Base-by-base conservation (phyloP, 805 yeast species). In the Kluyveromyces starmeri region DNA sequence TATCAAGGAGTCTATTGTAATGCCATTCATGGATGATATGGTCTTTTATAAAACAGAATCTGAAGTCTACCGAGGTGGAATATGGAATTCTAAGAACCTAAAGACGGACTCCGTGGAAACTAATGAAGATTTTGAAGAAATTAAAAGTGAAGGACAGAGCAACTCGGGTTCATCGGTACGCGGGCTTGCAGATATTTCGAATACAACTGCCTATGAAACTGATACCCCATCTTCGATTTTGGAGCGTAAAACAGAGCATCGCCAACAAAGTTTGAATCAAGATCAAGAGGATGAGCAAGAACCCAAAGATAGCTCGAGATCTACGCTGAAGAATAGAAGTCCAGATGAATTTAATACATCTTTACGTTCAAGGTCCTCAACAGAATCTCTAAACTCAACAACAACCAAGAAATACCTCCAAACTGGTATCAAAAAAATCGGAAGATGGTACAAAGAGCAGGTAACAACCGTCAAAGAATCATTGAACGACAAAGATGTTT, bases 1-100 rank as follows among this genome's bases (percentile, higher is more conserved):
- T 1, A 67, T 89, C 25, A 74, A 69, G 41, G 92, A 83, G 21
- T 72, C 92, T 6, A 59, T 92, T 31, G 97, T 92, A 1, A 56
- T 73, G 20, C 98, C 98, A 2, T 76, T 68, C 48, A 81, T 85
- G 86, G 97, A 89, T 55, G 97, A 89, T 53, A 56, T 85, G 26
- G 73, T 77, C 0, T 81, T 83, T 50, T 81, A 67, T 49, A 64
- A 73, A 36, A 76, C 96, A 0, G 56, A 60, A 2, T 67, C 59
- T 25, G 94, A 84, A 43, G 58, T 84, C 10, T 92, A 76, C 55
- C 71, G 96, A 43, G 98, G 96, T 33, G 98, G 98, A 12, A 75
- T 89, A 16, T 89, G 97, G 97, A 86, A 50, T 20, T 15, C 26
- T 34, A 24, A 25, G 18, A 10, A 32, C 15, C 9, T 26, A 10